Evolutionary conservation across 805 yeast species (phyloP), one percentile per base, ranked within the genome.

Genomic region (Starmerella lactis-condensi): DNA sequence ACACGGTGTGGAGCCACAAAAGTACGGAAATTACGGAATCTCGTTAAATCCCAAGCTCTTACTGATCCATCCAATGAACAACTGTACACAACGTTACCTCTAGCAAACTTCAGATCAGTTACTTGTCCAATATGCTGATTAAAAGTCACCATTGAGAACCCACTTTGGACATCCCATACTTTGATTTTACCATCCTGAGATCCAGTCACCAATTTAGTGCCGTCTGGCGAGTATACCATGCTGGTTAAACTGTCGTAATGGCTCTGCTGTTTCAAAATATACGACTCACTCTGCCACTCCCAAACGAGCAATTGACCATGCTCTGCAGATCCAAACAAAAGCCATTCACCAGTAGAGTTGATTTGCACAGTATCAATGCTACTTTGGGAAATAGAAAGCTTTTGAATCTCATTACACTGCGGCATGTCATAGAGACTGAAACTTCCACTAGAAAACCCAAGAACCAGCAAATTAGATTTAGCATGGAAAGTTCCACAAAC

Each of bases 281-380:
- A 89, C 0, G 94, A 78, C 52, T 89, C 98, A 4, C 93, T 77
- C 57, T 89, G 94, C 98, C 98, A 89, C 61, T 89, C 98, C 61
- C 92, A 89, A 1, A 89, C 98, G 35, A 89, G 57, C 36, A 89
- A 58, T 56, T 89, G 98, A n/a, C 98, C 98, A 18, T 78, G 54
- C 47, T 72, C 73, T 21, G 81, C 57, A 0, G 95, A 82, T 4
- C 98, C 98, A 53, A 89, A 78, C 0, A 94, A 93, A 20, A 89
- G 60, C 98, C 98, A 89, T 53, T 89, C 98, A 21, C 98, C 98
- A 5, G 83, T 61, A 2, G 62, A 54, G 51, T 85, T 89, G 23
- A 89, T 66, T 8, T 70, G 54, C 3, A 89, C 85, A 2, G 82
- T 72, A 48, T 77, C 81, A 17, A 89, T 75, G 3, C 83, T 73